Evolutionary conservation across 108 stramenopile species (phyloP).

Genomic region (Cyclotella sp.): DNA sequence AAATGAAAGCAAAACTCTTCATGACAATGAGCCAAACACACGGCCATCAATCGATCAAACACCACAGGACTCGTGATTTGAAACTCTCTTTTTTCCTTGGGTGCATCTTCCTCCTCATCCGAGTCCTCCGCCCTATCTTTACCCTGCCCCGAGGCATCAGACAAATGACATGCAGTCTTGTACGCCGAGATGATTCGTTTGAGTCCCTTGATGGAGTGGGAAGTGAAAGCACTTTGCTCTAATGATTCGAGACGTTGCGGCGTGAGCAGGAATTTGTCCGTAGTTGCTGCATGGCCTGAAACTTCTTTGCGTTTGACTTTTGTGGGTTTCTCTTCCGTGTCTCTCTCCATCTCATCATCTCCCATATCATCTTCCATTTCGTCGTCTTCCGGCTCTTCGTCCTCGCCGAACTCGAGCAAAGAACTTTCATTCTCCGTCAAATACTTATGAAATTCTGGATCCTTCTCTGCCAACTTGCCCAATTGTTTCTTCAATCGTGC

Average conservation of each 20-base stretch:
- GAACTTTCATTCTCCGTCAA: constrained; percentile 83
- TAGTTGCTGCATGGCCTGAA: neutral
- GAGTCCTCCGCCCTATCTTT: constrained; percentile 18
- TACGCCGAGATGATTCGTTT: constrained; percentile 76
- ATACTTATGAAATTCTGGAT: constrained; percentile 93
- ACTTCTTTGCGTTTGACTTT: constrained; percentile 11
- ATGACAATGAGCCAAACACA: constrained; percentile 67
- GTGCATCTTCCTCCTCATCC: constrained; percentile 24
- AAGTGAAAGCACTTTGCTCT: constrained; percentile 72
- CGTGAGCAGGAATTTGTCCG: constrained; percentile 55
- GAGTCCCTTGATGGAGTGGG: constrained; percentile 79
- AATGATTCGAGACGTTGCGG: constrained; percentile 54
- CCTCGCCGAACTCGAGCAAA: constrained; percentile 75
- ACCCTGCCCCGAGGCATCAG: constrained; percentile 37
- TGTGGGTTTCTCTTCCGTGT: constrained; percentile 36
- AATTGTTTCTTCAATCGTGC: constrained; percentile 79
- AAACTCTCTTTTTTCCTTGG: constrained; percentile 55
- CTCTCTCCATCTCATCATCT: constrained; percentile 46
- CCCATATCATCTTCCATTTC: constrained; percentile 37
- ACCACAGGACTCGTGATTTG: constrained; percentile 72
- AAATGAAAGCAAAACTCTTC: constrained; percentile 82
- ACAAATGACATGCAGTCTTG: constrained; percentile 83
- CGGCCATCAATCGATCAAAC: constrained; percentile 82
- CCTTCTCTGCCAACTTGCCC: constrained; percentile 72
- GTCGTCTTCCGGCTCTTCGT: constrained; percentile 60